Evolutionary conservation across 305 asterid species (phyloP), one percentile per base, ranked within the genome.

Genomic region (Fraxinus albicans): DNA sequence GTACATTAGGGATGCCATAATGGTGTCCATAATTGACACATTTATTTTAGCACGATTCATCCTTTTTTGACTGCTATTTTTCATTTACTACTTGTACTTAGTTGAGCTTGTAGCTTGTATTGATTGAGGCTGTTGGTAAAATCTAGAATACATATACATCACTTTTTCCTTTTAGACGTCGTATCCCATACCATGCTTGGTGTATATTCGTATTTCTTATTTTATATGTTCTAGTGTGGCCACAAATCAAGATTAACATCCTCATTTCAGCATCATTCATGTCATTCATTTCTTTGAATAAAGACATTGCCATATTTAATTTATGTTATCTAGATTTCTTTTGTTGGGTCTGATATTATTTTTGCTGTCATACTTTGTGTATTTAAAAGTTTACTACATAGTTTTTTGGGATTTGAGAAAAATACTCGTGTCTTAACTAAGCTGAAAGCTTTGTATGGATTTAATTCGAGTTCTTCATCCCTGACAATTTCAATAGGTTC

Each of bases 71-170:
- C 73, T 21, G 15, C 31, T 21, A 13, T 2, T 75, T n/a, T 80
- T 55, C 6, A 17, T 70, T 67, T 29, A 38, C 42, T 38, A 15
- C 29, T 81, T 78, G 80, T 42, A 74, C 29, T 70, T 36, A 29
- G 60, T 67, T 65, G 65, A 77, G 50, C 29, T 44, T 21, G 73
- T 80, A 25, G 77, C 25, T 67, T 60, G 77, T 35, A 82, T 31
- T 79, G 34, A 47, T 76, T 76, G 77, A 69, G 85, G 15, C 35
- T 35, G 15, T 69, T 60, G 83, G 83, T 35, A 55, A 23, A 78
- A 76, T 79, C 34, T 79, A 47, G 72, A n/a, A 65, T 40, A 13
- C 60, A 36, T 69, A 25, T 35, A 35, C 67, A 72, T 31, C 21
- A 8, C 13, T 13, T 81, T 58, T 58, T 80, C 29, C 73, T 38